phyloP scores from a whole-genome alignment of 129 eudicot genomes.

The Arctium minus region DNA sequence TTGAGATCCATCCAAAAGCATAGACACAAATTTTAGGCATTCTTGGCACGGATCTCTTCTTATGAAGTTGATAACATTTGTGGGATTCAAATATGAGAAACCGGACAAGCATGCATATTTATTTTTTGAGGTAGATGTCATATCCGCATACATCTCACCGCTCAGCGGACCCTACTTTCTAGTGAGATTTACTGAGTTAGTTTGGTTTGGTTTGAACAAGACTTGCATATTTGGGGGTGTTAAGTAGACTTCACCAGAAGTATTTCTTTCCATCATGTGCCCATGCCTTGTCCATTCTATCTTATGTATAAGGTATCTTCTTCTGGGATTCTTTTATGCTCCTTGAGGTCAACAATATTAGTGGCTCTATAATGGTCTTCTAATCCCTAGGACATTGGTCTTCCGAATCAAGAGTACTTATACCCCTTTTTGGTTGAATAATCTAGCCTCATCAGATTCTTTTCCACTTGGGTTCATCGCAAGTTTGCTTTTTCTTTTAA shows the following conservation, averaged over 20 bases:
- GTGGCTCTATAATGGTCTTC: constrained; percentile 19
- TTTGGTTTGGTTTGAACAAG: not conserved
- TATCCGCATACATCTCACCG: not conserved
- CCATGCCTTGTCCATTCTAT: constrained; percentile 13
- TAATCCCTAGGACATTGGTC: constrained; percentile 2
- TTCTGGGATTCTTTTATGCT: constrained; percentile 29
- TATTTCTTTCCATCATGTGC: constrained; percentile 8
- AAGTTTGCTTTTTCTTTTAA: not conserved
- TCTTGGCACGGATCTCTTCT: too few species aligned
- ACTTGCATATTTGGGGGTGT: constrained; percentile 8
- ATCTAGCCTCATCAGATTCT: constrained; percentile 10
- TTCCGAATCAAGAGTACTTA: not conserved
- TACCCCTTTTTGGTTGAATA: not conserved
- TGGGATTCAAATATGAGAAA: not conserved
- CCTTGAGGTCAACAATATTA: not conserved
- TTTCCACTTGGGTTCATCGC: not conserved
- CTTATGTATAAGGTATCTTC: constrained; percentile 14
- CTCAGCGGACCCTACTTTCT: not conserved
- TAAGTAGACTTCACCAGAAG: not conserved
- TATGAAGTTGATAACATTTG: not conserved
- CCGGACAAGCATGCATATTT: too few species aligned
- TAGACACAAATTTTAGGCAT: too few species aligned
- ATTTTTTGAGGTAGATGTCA: too few species aligned
- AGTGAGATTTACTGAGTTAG: not conserved
- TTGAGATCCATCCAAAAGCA: not conserved